Percentiles rank a stretch among this genome's conserved stretches.
Conservation (phyloP, 345 rosid species). For the Hibiscus tridactylites region DNA sequence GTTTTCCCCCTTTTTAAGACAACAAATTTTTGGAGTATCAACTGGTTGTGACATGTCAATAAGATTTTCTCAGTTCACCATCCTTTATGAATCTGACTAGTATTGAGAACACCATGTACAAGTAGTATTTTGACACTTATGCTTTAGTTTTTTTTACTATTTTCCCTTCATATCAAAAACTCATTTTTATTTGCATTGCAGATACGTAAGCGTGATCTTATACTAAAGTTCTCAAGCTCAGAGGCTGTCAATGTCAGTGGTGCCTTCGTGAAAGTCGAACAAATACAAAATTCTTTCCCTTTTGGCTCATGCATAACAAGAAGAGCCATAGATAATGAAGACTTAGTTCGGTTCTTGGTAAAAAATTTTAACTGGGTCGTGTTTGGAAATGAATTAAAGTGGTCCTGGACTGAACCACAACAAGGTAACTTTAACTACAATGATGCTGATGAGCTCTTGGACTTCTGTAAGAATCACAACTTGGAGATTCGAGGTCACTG, state of each 20-base stretch:
- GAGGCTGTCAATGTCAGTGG: slow-evolving; percentile 31
- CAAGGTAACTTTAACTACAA: slow-evolving; percentile 66
- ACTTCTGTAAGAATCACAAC: slow-evolving; percentile 47
- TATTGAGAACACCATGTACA: background rate
- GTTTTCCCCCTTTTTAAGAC: background rate
- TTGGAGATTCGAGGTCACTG: slow-evolving; percentile 51
- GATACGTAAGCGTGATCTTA: slow-evolving; percentile 75
- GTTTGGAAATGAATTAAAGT: slow-evolving; percentile 84
- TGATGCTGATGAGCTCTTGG: slow-evolving; percentile 83
- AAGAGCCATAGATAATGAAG: slow-evolving; percentile 71
- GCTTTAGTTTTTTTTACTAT: background rate
- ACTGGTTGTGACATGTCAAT: background rate
- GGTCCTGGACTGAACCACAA: slow-evolving; percentile 85
- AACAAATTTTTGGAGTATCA: background rate
- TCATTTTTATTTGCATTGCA: slow-evolving; percentile 20
- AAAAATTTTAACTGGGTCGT: slow-evolving; percentile 84
- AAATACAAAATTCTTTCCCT: slow-evolving; percentile 70
- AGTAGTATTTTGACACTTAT: background rate
- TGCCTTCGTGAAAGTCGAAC: slow-evolving; percentile 44
- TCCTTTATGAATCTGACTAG: background rate
- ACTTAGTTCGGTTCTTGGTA: slow-evolving; percentile 57
- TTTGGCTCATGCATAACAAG: slow-evolving; percentile 77
- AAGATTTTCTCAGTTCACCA: background rate
- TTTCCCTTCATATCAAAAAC: background rate
- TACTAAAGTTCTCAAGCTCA: slow-evolving; percentile 48